Evolutionary conservation across 352 stramenopile species (phyloP).

Genomic region (Halophytophthora batemanensis): DNA sequence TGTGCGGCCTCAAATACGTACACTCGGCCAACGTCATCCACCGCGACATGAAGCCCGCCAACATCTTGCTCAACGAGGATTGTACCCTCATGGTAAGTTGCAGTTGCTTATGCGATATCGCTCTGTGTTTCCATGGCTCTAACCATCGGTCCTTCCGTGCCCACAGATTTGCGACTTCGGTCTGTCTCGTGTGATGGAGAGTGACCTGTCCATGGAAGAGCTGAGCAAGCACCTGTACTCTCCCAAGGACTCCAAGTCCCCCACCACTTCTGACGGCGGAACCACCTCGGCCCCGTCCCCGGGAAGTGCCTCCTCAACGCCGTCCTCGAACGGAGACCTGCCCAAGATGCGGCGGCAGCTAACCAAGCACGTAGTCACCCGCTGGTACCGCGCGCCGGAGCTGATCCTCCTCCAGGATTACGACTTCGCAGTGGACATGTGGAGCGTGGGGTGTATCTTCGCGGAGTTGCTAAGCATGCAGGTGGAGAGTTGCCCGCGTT

Average conservation of each 20-base stretch:
- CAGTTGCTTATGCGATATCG: background rate
- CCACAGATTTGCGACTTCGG: constrained; percentile 80
- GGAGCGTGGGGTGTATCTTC: constrained; percentile 97
- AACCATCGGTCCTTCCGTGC: background rate
- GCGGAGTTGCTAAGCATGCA: constrained; percentile 87
- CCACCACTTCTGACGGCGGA: constrained; percentile 64
- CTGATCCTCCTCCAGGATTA: constrained; percentile 97
- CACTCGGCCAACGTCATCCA: constrained; percentile 91
- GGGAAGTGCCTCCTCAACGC: constrained; percentile 61
- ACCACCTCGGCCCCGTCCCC: constrained; percentile 59
- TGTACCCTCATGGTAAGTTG: constrained; percentile 71
- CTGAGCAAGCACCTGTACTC: constrained; percentile 77
- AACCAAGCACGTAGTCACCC: constrained; percentile 97
- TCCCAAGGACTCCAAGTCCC: constrained; percentile 74
- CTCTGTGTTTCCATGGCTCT: background rate
- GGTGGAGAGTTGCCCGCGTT: constrained; percentile 80
- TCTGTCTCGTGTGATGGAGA: constrained; percentile 79
- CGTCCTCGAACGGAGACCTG: constrained; percentile 55
- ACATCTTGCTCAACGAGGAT: constrained; percentile 88
- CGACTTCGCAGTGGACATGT: constrained; percentile 98
- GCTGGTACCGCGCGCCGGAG: constrained; percentile 97
- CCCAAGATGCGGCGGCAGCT: constrained; percentile 89
- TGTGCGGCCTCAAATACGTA: constrained; percentile 96
- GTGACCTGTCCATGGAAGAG: constrained; percentile 72
- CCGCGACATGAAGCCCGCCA: constrained; percentile 87